phyloP scores from a whole-genome alignment of 169 alveolate genomes.

The Perkinsus olseni region DNA sequence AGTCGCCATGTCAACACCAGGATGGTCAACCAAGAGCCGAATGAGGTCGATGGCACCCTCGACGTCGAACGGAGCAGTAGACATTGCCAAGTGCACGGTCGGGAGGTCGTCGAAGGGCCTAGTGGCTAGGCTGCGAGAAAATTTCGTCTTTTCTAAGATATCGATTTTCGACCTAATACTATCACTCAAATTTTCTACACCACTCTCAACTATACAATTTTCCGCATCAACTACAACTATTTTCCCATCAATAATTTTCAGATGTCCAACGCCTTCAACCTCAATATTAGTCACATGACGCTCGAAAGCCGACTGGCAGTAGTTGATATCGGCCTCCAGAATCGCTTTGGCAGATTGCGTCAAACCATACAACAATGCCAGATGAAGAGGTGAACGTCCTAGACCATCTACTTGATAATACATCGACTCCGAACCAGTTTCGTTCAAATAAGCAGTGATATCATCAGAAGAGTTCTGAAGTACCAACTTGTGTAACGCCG shows the following conservation, averaged over 20 bases:
- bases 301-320: neutral
- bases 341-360: neutral
- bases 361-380: neutral
- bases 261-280: neutral
- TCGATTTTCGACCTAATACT: neutral
- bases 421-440: neutral
- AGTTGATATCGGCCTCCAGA: neutral
- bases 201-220: neutral
- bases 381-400: neutral
- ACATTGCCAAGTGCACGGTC: neutral
- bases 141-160: neutral
- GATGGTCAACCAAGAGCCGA: neutral
- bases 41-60: neutral
- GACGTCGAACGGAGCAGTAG: neutral
- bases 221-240: neutral
- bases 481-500: neutral
- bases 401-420: neutral
- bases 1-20: neutral
- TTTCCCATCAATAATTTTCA: neutral
- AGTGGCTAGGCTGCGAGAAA: neutral
- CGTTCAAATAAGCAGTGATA: neutral
- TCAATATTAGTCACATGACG: neutral
- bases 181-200: neutral
- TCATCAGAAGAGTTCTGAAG: neutral
- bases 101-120: slow-evolving; percentile 4